Evolutionary conservation across 176 grass and related monocot genomes (phyloP).

Genomic region (Musa itinerans): DNA sequence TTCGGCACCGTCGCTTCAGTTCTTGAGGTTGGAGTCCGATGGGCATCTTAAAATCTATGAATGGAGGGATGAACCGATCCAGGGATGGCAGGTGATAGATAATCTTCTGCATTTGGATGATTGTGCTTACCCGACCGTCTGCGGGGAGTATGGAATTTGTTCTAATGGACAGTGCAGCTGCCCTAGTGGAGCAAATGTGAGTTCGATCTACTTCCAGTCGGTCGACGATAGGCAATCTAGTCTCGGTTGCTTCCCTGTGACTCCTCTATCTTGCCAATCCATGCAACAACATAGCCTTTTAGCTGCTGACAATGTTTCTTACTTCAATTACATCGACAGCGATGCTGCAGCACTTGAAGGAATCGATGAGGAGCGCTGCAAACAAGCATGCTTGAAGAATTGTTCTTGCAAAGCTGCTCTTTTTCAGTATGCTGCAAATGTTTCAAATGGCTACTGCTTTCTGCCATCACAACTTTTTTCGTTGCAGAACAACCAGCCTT

Average conservation of each 20-base stretch:
- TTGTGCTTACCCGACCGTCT: slow-evolving; percentile 50
- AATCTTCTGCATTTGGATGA: slow-evolving; percentile 37
- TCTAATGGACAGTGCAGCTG: background rate
- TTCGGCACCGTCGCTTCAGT: background rate
- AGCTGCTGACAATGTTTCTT: slow-evolving; percentile 24
- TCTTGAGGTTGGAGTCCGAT: slow-evolving; percentile 40
- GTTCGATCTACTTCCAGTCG: background rate
- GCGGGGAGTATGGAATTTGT: slow-evolving; percentile 22
- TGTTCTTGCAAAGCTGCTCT: slow-evolving; percentile 65
- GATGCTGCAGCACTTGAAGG: slow-evolving; percentile 9
- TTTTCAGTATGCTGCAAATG: slow-evolving; percentile 29
- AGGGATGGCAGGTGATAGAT: slow-evolving; percentile 11
- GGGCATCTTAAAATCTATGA: slow-evolving; percentile 44
- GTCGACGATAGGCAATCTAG: too few relatives aligned
- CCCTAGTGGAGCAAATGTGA: background rate
- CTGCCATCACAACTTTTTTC: slow-evolving; percentile 52
- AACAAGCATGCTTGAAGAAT: slow-evolving; percentile 50
- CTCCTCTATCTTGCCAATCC: slow-evolving; percentile 39
- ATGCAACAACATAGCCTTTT: slow-evolving; percentile 40
- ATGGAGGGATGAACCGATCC: slow-evolving; percentile 14
- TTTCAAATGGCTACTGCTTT: slow-evolving; percentile 45
- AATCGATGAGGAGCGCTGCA: slow-evolving; percentile 60
- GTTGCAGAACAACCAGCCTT: slow-evolving; percentile 41
- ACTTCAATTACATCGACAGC: slow-evolving; percentile 43
- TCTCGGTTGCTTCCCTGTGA: slow-evolving; percentile 30